Evolutionary conservation across 805 yeast genomes (phyloP), one percentile per base, ranked within the genome.

Genomic region (Starmerella vitae): DNA sequence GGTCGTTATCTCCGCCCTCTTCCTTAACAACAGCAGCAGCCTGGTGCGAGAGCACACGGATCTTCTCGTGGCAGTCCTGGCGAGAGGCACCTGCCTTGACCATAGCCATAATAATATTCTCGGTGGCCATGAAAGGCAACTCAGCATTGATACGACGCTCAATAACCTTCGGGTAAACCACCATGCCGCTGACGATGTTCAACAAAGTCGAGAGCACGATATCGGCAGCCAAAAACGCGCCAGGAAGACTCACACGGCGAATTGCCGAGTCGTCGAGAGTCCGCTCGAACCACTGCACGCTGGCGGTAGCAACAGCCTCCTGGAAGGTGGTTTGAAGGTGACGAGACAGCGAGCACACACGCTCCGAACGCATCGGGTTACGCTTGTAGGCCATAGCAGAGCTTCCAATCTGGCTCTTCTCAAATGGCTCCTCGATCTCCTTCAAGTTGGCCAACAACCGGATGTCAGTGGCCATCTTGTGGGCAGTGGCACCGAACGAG

Each of bases 241-340:
- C 82, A 35, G 98, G 98, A 48, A 91, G 68, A 19, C 95, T 80
- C 54, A 91, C 91, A 69, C 98, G 78, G 68, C 98, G 80, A 56
- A 88, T 88, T 38, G 98, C 98, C 42, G 94, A 80, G 64, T 91
- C 98, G 64, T 91, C 98, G 57, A 91, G 72, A 26, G 98, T 91
- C 68, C 98, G 82, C 70, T 91, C 98, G 60, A 91, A 91, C 98
- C 98, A 91, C 67, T 91, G 98, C 37, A 91, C 97, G 26, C 94
- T 79, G 6, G 97, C 93, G 36, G 98, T 91, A 65, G 84, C 91
- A 53, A 88, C 81, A 38, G 95, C 93, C 63, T 91, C 97, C 57
- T 71, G 84, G 66, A 79, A 81, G 52, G 85, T 67, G 14, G 94
- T 79, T 48, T 94, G 94, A 63, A 91, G 63, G 62, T 88, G 97